Evolutionary conservation across 768 basidiomycete genomes (phyloP).

Genomic region (Arthromyces matolae): DNA sequence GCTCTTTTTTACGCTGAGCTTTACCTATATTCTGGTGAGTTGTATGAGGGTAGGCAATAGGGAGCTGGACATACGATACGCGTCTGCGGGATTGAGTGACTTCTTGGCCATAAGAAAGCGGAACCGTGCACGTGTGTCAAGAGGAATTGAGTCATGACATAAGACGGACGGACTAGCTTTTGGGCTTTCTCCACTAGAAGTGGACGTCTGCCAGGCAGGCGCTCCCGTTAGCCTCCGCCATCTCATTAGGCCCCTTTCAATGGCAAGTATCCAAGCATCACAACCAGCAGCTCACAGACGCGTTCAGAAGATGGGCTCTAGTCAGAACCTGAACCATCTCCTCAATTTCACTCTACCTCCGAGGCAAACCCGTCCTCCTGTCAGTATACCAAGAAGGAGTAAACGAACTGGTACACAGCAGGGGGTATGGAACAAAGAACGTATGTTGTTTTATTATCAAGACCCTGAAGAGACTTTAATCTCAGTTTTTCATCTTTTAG

Average conservation of each 20-base stretch:
- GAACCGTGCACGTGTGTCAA: conserved; percentile 32
- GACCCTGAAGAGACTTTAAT: conserved; percentile 12
- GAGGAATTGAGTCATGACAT: conserved; percentile 37
- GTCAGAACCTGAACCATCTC: conserved; percentile 74
- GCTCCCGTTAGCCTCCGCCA: conserved; percentile 7
- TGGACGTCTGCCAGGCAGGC: conserved; percentile 31
- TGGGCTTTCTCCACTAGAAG: conserved; percentile 24
- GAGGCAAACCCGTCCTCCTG: conserved; percentile 59
- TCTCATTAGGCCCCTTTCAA: conserved; percentile 16
- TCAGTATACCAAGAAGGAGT: conserved; percentile 68
- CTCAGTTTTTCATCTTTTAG: conserved; percentile 36
- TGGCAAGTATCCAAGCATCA: conserved; percentile 35
- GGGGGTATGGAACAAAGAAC: conserved; percentile 86
- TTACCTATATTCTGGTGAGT: conserved; percentile 56
- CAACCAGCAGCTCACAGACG: conserved; percentile 50
- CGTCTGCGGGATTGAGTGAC: conserved; percentile 89
- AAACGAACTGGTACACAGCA: conserved; percentile 61
- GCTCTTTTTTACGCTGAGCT: conserved; percentile 87
- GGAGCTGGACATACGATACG: conserved; percentile 83
- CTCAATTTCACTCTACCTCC: conserved; percentile 94
- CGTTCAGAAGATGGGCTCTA: conserved; percentile 62
- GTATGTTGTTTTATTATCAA: conserved; percentile 47
- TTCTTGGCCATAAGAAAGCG: conserved; percentile 73
- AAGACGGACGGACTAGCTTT: conserved; percentile 9
- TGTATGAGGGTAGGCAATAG: conserved; percentile 15